phyloP scores from a whole-genome alignment of 805 yeast species.

The Jamesozyma piceae region DNA sequence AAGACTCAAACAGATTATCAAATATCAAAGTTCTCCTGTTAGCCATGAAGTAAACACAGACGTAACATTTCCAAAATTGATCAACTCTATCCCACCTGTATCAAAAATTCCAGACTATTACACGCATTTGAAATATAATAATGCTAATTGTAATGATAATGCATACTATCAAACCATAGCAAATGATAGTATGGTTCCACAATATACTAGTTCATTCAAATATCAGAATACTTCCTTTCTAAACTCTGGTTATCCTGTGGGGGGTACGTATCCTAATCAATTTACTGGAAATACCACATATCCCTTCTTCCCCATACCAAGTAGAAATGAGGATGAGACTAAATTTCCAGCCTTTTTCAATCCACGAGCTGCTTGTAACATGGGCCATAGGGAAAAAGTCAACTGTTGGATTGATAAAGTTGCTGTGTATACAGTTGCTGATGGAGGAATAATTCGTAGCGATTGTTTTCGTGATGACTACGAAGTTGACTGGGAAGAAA shows the following conservation, averaged over 20 bases:
- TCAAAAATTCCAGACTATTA: slow-evolving; percentile 8
- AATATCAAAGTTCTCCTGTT: slow-evolving; percentile 11
- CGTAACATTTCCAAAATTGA: background rate
- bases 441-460: slow-evolving; percentile 2
- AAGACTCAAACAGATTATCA: slow-evolving; percentile 6
- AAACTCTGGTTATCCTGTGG: background rate
- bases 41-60: slow-evolving; percentile 2
- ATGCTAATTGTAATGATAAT: slow-evolving; percentile 1
- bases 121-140: slow-evolving; percentile 5
- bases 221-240: background rate
- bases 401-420: slow-evolving; percentile 51
- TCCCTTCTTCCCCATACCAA: background rate
- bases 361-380: slow-evolving; percentile 53
- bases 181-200: slow-evolving; percentile 12
- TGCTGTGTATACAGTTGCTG: slow-evolving; percentile 34
- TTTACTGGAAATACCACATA: background rate
- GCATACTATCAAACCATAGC: slow-evolving; percentile 3
- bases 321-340: slow-evolving; percentile 4
- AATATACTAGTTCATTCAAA: slow-evolving; percentile 5
- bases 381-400: slow-evolving; percentile 61
- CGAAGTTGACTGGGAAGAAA: slow-evolving; percentile 29
- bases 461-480: slow-evolving; percentile 16
- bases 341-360: slow-evolving; percentile 43
- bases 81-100: background rate
- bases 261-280: background rate